Evolutionary conservation across 345 rosid species (phyloP).

Genomic region (Camelina sativa): DNA sequence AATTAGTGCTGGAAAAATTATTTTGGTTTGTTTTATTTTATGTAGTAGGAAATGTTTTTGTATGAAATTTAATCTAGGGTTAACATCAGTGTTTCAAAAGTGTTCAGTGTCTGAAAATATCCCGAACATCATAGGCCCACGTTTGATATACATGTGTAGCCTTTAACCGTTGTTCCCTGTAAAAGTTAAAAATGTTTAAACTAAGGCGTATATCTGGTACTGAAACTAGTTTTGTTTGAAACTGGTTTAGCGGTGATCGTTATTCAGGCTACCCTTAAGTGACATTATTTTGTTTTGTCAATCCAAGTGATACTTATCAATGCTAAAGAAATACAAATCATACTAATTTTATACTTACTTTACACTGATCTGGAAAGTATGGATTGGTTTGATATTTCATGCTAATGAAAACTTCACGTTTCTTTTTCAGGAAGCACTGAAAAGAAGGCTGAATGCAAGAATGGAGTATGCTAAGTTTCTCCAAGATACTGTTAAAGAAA

Average conservation of each 20-base stretch:
- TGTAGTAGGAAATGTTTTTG: background rate
- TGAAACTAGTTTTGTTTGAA: background rate
- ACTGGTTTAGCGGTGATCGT: background rate
- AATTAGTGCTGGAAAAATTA: slow-evolving; percentile 8
- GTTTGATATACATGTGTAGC: slow-evolving; percentile 6
- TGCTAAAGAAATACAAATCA: background rate
- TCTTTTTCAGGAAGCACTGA: slow-evolving; percentile 75
- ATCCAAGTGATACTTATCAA: background rate
- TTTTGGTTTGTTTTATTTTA: background rate
- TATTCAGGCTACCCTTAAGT: slow-evolving; percentile 10
- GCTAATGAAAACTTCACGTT: slow-evolving; percentile 22
- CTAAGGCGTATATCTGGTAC: background rate
- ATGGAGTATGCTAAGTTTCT: slow-evolving; percentile 97
- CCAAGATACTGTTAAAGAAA: slow-evolving; percentile 96
- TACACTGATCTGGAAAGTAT: slow-evolving; percentile 11
- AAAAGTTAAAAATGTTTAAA: background rate
- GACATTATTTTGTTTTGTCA: background rate
- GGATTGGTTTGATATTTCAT: slow-evolving; percentile 1
- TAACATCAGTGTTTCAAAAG: background rate
- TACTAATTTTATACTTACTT: background rate
- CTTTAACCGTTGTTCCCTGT: slow-evolving; percentile 10
- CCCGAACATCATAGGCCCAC: background rate
- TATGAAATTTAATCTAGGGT: background rate
- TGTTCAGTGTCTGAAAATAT: background rate
- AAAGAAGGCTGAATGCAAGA: slow-evolving; percentile 88